Evolutionary conservation across 805 yeast genomes (phyloP), one percentile per base, ranked within the genome.

Genomic region (Teunomyces gatunensis): DNA sequence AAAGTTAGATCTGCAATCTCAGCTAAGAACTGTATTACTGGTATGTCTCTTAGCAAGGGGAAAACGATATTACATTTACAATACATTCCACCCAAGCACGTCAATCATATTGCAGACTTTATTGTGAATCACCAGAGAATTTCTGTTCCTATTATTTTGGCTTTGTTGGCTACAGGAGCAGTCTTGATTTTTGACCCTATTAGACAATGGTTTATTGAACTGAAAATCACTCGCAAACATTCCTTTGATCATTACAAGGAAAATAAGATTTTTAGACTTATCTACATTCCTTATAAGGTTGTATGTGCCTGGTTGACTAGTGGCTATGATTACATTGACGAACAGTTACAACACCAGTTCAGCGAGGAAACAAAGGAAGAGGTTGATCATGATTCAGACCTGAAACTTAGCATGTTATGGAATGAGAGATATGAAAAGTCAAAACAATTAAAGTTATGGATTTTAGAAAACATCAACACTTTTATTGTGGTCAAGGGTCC

Each of bases 401-500:
- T 33, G 11, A 49, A 43, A 10, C 42, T 34, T 36, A 47, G 42
- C 27, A 37, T 44, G 21, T 58, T 85, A 21, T 86, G 96, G 95
- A 75, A 78, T 30, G 95, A 90, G 57, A 72, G 96, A 37, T 64
- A 73, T 33, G 86, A 83, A 45, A 78, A 80, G 50, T 81, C 85
- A 0, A 81, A 83, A 48, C 89, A 86, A 53, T 60, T 94, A 47
- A 78, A 77, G 54, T 70, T 87, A 54, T 87, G 96, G 94, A 70
- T 94, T 5, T 83, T 82, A 48, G 99, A 94, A 63, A 91, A 90
- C 52, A 83, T 84, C n/a, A 85, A 87, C 62, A 89, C 97, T 1
- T 94, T 90, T 61, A 90, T 92, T 21, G 81, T 94, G 3, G 83
- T 94, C 2, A 81, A 84, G 52, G 99, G 99, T 10, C 98, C 99